phyloP scores from a whole-genome alignment of 1,284 basidiomycete species.

The Irpex sp. region DNA sequence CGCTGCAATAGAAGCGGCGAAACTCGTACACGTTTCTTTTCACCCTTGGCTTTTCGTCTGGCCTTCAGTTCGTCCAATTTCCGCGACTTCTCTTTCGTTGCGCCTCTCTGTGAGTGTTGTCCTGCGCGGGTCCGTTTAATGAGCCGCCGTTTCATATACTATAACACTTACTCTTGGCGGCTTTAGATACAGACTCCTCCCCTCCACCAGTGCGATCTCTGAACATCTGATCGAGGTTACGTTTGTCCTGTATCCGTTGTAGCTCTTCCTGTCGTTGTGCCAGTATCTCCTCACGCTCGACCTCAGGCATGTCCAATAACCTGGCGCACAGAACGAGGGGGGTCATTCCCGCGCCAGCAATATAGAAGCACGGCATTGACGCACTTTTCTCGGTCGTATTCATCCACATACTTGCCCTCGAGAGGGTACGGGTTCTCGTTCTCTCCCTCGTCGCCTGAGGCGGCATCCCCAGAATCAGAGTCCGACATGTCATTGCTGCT shows the following conservation, averaged over 20 bases:
- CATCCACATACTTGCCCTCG: constrained; percentile 87
- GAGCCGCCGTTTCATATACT: background rate
- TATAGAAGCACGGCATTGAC: constrained; percentile 23
- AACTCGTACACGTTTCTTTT: constrained; percentile 61
- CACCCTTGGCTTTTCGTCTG: constrained; percentile 76
- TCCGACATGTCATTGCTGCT: constrained; percentile 8
- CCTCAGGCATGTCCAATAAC: constrained; percentile 76
- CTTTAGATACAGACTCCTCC: constrained; percentile 62
- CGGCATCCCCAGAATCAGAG: constrained; percentile 51
- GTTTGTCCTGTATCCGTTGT: constrained; percentile 72
- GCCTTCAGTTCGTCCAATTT: constrained; percentile 85
- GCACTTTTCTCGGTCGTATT: constrained; percentile 78
- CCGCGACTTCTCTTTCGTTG: constrained; percentile 78
- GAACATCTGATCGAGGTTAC: constrained; percentile 75
- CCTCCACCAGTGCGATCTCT: constrained; percentile 56
- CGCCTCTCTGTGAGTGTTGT: constrained; percentile 72
- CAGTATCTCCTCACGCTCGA: constrained; percentile 86
- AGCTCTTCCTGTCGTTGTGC: constrained; percentile 79
- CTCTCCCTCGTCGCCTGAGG: constrained; percentile 56
- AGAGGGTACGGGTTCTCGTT: constrained; percentile 77
- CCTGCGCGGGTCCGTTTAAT: constrained; percentile 36
- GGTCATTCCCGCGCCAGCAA: background rate
- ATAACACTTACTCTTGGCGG: constrained; percentile 62
- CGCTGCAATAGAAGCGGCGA: constrained; percentile 1
- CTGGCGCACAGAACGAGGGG: constrained; percentile 37